These are phyloP conservation scores for Trichosanthes cucumerina DNA, from an alignment of 306 rosid genomes.

Conservation along the genomic window DNA sequence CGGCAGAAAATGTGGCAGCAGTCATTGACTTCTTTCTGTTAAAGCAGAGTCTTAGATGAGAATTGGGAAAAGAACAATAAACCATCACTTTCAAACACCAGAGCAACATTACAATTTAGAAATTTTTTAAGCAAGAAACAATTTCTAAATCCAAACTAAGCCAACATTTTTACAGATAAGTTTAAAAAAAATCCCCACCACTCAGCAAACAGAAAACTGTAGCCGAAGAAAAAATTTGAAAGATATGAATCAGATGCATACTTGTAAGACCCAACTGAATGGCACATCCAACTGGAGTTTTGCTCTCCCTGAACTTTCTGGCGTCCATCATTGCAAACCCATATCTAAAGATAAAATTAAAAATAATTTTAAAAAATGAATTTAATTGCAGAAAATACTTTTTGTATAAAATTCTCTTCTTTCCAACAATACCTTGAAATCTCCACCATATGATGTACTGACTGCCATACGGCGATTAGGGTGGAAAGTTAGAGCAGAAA, in stretches of 20 bases:
- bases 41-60: conserved; percentile 13
- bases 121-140: neutral
- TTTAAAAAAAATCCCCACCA: neutral
- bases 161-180: neutral
- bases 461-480: conserved; percentile 67
- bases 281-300: conserved; percentile 83
- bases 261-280: conserved; percentile 95
- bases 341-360: conserved; percentile 42
- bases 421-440: conserved; percentile 64
- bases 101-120: neutral
- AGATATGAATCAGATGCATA: conserved; percentile 23
- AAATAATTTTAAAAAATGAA: conserved; percentile 12
- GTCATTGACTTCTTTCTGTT: conserved; percentile 78
- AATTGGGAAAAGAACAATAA: neutral
- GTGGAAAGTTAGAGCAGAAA: conserved; percentile 72
- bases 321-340: conserved; percentile 61
- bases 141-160: neutral
- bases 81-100: neutral
- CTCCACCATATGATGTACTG: conserved; percentile 83
- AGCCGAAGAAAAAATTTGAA: neutral
- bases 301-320: conserved; percentile 28
- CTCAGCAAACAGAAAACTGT: neutral
- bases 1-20: conserved; percentile 80
- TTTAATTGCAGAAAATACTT: neutral
- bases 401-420: neutral